These are phyloP conservation scores for Volvox carteri DNA, from an alignment of 163 green algal species.

Conservation along the genomic window DNA sequence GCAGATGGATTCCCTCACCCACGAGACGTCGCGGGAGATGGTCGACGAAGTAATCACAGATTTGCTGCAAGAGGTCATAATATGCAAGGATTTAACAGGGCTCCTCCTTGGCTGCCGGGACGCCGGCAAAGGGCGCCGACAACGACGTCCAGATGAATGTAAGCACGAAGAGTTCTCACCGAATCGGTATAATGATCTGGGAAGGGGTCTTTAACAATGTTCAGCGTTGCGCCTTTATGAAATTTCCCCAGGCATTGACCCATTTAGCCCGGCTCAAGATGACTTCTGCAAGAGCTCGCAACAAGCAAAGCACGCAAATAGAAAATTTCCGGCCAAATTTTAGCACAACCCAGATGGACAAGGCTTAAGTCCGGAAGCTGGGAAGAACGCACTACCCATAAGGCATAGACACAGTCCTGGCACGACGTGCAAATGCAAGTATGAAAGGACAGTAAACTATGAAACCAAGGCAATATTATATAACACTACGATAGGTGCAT, in stretches of 20 bases:
- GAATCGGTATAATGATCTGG: constrained; percentile 1
- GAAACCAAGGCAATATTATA: too few relatives aligned
- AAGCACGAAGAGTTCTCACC: not conserved
- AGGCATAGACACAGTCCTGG: not conserved
- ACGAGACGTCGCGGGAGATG: not conserved
- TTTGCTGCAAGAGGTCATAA: not conserved
- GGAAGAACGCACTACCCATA: not conserved
- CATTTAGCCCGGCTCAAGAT: not conserved
- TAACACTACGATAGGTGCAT: too few relatives aligned
- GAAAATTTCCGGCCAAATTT: not conserved
- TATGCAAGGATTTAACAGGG: not conserved
- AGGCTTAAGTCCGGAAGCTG: not conserved
- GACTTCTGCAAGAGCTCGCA: not conserved
- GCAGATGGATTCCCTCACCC: constrained; percentile 25
- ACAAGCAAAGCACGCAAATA: not conserved
- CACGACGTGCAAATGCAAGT: too few relatives aligned
- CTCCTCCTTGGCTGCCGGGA: not conserved
- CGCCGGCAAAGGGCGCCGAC: not conserved
- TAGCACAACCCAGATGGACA: not conserved
- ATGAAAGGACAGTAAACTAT: too few relatives aligned
- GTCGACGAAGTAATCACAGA: constrained; percentile 11
- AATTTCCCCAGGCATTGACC: constrained; percentile 4
- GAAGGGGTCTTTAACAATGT: not conserved
- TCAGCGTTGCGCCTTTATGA: not conserved
- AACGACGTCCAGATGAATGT: too few relatives aligned